Conservation (phyloP, 1,139 yeast genomes). For the Geotrichum cucujoidarum region DNA sequence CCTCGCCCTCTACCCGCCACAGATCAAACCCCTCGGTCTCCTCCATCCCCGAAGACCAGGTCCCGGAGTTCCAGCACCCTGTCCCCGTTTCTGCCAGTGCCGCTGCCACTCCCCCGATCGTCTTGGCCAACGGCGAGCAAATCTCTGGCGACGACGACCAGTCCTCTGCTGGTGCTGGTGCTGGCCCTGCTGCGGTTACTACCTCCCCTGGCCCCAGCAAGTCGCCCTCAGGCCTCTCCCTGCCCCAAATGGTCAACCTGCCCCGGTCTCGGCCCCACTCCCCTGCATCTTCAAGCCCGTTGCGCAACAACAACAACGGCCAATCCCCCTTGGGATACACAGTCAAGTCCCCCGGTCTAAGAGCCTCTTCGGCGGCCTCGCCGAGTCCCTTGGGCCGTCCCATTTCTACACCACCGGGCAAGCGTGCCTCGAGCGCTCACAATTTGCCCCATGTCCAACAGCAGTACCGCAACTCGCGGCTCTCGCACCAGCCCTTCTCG, state of each 20-base stretch:
- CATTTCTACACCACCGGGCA: slow-evolving; percentile 6
- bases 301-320: background rate
- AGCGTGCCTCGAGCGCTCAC: slow-evolving; percentile 3
- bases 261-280: background rate
- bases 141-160: background rate
- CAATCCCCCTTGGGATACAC: background rate
- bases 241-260: background rate
- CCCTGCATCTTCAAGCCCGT: background rate
- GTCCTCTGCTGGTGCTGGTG: too few relatives aligned
- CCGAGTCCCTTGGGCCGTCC: slow-evolving; percentile 10
- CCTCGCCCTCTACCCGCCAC: background rate
- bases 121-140: background rate
- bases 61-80: background rate
- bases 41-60: slow-evolving; percentile 1
- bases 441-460: background rate
- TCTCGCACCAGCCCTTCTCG: slow-evolving; percentile 3
- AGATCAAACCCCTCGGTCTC: background rate
- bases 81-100: too few relatives aligned
- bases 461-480: background rate
- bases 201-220: background rate
- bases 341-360: background rate
- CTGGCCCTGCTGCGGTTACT: background rate
- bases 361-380: background rate
- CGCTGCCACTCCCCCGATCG: background rate
- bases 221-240: slow-evolving; percentile 1